Conservation (phyloP, 768 basidiomycete species). For the Lactarius trivialis region DNA sequence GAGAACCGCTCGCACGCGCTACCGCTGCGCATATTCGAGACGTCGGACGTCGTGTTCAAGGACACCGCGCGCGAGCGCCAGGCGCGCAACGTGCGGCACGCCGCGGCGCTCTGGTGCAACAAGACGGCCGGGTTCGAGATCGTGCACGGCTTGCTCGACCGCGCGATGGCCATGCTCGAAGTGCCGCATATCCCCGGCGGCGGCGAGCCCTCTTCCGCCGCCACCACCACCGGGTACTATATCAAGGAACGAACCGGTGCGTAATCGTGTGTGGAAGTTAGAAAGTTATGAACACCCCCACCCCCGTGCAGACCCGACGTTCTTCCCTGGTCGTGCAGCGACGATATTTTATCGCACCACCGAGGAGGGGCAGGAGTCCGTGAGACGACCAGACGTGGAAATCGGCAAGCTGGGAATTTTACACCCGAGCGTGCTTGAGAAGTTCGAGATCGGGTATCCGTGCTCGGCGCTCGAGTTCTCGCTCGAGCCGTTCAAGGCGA, state of each 20-base stretch:
- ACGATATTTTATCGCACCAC: constrained; percentile 72
- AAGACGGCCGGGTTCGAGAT: constrained; percentile 96
- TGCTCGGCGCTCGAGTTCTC: constrained; percentile 94
- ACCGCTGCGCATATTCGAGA: constrained; percentile 91
- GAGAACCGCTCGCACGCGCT: constrained; percentile 93
- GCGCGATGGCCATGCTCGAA: constrained; percentile 94
- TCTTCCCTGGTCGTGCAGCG: constrained; percentile 93
- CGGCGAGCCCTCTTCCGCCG: constrained; percentile 45
- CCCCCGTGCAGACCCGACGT: constrained; percentile 66
- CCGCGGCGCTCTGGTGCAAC: constrained; percentile 93
- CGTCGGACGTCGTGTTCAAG: constrained; percentile 89
- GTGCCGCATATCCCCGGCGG: constrained; percentile 64
- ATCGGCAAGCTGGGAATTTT: constrained; percentile 92
- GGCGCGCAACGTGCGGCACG: constrained; percentile 80
- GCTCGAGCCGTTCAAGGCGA: constrained; percentile 88
- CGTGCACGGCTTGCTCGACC: constrained; percentile 89
- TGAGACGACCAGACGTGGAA: constrained; percentile 50
- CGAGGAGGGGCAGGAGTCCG: constrained; percentile 30
- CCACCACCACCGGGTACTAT: constrained; percentile 78
- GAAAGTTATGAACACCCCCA: background rate
- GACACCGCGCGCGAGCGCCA: constrained; percentile 72
- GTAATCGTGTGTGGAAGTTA: background rate
- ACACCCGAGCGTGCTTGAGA: constrained; percentile 85
- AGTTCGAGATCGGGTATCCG: constrained; percentile 91
- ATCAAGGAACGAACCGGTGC: constrained; percentile 79